A percentile compares a stretch with the other conserved stretches of the same genome.
Conservation (phyloP, 805 yeast genomes). For the Nematodospora valgi region DNA sequence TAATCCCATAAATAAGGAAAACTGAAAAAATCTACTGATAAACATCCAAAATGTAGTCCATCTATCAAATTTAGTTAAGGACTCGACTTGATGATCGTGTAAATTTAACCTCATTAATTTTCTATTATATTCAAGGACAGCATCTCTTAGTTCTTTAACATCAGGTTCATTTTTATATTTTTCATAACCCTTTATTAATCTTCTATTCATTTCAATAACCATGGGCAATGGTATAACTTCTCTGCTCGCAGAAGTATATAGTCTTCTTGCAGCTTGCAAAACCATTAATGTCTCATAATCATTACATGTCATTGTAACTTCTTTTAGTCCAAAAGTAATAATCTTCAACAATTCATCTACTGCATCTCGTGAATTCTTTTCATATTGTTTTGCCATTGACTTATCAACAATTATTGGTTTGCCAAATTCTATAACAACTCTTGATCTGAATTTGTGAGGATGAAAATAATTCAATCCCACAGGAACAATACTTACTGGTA, state of each 20-base stretch:
- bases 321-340: constrained; percentile 32
- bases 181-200: constrained; percentile 35
- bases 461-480: constrained; percentile 43
- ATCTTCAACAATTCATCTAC: constrained; percentile 25
- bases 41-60: constrained; percentile 21
- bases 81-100: constrained; percentile 41
- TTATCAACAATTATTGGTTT: constrained; percentile 35
- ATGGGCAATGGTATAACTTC: constrained; percentile 36
- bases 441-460: constrained; percentile 37
- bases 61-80: constrained; percentile 21
- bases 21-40: constrained; percentile 22
- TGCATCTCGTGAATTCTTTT: constrained; percentile 21
- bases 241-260: constrained; percentile 33
- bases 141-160: constrained; percentile 24
- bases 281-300: constrained; percentile 43
- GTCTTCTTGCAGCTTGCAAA: constrained; percentile 40
- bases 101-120: constrained; percentile 29
- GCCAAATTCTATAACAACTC: constrained; percentile 43
- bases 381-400: constrained; percentile 24
- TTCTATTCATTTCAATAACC: constrained; percentile 41
- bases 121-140: constrained; percentile 33
- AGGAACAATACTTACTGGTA: constrained; percentile 33
- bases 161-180: constrained; percentile 32
- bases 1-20: constrained; percentile 27
- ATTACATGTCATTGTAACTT: constrained; percentile 38